phyloP scores from a whole-genome alignment of 2,329 filamentous ascomycete species.

The Penicillium concentricum region DNA sequence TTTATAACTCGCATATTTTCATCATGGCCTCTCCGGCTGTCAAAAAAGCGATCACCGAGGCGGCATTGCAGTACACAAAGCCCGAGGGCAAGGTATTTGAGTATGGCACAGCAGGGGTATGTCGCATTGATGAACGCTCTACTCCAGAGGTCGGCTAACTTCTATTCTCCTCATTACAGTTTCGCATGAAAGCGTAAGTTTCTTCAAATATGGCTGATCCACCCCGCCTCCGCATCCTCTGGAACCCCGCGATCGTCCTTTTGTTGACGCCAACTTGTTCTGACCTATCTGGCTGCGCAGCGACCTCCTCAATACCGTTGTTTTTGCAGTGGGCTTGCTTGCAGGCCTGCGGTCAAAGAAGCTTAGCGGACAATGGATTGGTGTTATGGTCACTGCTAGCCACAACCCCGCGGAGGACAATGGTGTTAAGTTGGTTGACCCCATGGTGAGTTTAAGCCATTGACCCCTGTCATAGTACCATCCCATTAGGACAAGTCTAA shows the following conservation, averaged over 20 bases:
- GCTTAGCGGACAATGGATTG: slow-evolving; percentile 85
- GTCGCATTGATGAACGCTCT: slow-evolving; percentile 28
- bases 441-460: slow-evolving; percentile 60
- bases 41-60: slow-evolving; percentile 47
- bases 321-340: slow-evolving; percentile 88
- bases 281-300: slow-evolving; percentile 43
- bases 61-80: slow-evolving; percentile 51
- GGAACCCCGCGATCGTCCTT: slow-evolving; percentile 31
- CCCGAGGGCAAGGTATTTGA: slow-evolving; percentile 53
- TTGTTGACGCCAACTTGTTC: slow-evolving; percentile 29
- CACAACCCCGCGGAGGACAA: slow-evolving; percentile 90
- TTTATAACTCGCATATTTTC: slow-evolving; percentile 7
- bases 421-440: slow-evolving; percentile 93
- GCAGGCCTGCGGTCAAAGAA: slow-evolving; percentile 87
- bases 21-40: slow-evolving; percentile 45
- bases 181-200: slow-evolving; percentile 68
- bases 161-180: slow-evolving; percentile 44
- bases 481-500: slow-evolving; percentile 4
- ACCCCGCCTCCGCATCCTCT: slow-evolving; percentile 27
- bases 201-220: slow-evolving; percentile 22
- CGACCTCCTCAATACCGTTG: slow-evolving; percentile 83
- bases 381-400: slow-evolving; percentile 93
- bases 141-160: slow-evolving; percentile 14
- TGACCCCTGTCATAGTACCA: not conserved
- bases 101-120: slow-evolving; percentile 62